Percentiles rank a stretch among this genome's conserved stretches.
Conservation (phyloP, 2,329 filamentous ascomycete species). For the Scleromitrula shiraiana region DNA sequence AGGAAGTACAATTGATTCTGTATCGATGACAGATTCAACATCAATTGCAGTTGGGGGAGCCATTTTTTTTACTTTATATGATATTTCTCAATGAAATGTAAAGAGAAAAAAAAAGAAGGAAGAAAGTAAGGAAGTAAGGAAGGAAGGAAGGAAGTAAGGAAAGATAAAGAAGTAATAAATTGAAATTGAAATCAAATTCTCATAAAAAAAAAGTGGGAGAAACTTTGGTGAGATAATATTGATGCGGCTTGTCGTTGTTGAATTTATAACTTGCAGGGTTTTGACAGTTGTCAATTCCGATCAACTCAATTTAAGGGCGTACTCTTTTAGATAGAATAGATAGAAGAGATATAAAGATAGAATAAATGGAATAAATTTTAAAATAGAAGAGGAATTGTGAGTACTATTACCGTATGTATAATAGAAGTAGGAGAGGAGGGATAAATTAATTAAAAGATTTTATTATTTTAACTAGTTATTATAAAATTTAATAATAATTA, state of each 20-base stretch:
- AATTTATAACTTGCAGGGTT: slow-evolving; percentile 3
- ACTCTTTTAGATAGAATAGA: too few species aligned
- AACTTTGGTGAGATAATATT: slow-evolving; percentile 2
- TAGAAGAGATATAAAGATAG: too few species aligned
- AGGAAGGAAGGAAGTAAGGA: neutral
- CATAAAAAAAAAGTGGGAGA: neutral
- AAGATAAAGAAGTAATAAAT: neutral
- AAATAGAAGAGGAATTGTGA: neutral
- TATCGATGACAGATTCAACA: slow-evolving; percentile 37
- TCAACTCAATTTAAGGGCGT: slow-evolving; percentile 5
- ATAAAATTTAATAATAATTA: too few species aligned
- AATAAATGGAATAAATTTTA: neutral
- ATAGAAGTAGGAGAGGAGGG: neutral
- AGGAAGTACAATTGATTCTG: slow-evolving; percentile 25
- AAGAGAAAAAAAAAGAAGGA: neutral
- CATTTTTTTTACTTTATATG: slow-evolving; percentile 13
- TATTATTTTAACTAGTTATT: too few species aligned
- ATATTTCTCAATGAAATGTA: neutral
- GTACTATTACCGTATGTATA: neutral
- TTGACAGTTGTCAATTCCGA: slow-evolving; percentile 4
- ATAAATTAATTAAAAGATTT: too few species aligned
- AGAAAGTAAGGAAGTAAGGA: neutral
- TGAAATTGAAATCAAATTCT: neutral
- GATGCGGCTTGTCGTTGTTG: slow-evolving; percentile 2
- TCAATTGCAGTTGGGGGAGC: slow-evolving; percentile 37